A percentile compares a stretch with the other conserved stretches of the same genome.
These are phyloP conservation scores for Friedmanniomyces simplex DNA, from an alignment of 495 filamentous ascomycete species.

Conservation along the genomic window DNA sequence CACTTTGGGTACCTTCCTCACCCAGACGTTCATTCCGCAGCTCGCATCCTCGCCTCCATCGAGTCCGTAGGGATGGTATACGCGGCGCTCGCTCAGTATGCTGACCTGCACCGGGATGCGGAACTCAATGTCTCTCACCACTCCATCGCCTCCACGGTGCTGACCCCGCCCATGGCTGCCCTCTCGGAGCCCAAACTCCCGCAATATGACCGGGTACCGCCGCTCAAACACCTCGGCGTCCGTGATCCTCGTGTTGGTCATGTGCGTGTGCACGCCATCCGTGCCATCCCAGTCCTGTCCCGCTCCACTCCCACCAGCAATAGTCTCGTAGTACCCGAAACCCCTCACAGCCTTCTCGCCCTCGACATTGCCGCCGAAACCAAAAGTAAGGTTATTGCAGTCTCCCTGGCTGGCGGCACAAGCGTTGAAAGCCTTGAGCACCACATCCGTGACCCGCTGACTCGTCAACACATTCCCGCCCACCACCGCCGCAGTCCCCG, in stretches of 20 bases:
- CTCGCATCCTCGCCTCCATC: slow-evolving; percentile 73
- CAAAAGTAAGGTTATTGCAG: slow-evolving; percentile 84
- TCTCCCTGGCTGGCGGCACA: slow-evolving; percentile 87
- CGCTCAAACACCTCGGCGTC: slow-evolving; percentile 94
- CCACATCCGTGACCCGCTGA: slow-evolving; percentile 89
- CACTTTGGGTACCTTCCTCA: slow-evolving; percentile 45
- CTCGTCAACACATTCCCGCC: slow-evolving; percentile 89
- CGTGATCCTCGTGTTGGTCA: slow-evolving; percentile 99
- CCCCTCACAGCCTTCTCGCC: slow-evolving; percentile 46
- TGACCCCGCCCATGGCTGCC: slow-evolving; percentile 63
- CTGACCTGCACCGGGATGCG: slow-evolving; percentile 76
- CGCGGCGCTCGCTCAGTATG: slow-evolving; percentile 78
- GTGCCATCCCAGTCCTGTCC: slow-evolving; percentile 82
- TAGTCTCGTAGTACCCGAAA: slow-evolving; percentile 98
- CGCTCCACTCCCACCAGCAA: slow-evolving; percentile 84
- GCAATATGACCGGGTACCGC: slow-evolving; percentile 77
- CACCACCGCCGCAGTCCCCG: slow-evolving; percentile 80
- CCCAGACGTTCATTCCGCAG: slow-evolving; percentile 80
- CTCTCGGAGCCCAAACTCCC: slow-evolving; percentile 66
- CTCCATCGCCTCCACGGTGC: slow-evolving; percentile 79
- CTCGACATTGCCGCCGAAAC: slow-evolving; percentile 62
- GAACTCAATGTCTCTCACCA: slow-evolving; percentile 92
- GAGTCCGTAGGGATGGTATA: slow-evolving; percentile 81
- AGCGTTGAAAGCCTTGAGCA: slow-evolving; percentile 80
- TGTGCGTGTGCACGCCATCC: slow-evolving; percentile 85